Evolutionary conservation across 2,329 filamentous ascomycete species (phyloP), one percentile per base, ranked within the genome.

Genomic region (Chaetomium olivaceum): DNA sequence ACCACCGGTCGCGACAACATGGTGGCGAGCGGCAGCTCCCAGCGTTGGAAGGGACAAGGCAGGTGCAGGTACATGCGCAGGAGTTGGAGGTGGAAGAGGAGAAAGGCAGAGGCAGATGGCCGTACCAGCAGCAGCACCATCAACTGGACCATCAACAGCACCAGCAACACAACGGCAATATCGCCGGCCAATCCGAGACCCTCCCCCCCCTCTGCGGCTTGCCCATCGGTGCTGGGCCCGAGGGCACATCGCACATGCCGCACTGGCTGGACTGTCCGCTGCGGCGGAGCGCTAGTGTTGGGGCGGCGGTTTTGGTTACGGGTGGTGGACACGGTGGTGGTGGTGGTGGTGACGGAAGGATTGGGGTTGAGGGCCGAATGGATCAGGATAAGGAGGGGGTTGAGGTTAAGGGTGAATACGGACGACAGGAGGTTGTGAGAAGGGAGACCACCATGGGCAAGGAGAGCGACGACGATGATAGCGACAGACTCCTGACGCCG

Each of bases 221-320:
- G 1, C 80, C 80, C 23, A 70, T 81, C 21, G 79, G 79, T 27
- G 79, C 79, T 23, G 80, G 80, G 0, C 79, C 80, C 8, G 80
- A 81, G 69, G 77, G 76, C 19, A 68, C 73, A 14, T 68, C 71
- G 0, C 77, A 79, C 68, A 71, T 76, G 65, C 73, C 75, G 1
- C 33, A 65, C 1, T 79, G 77, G 67, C 63, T 70, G 33, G 48
- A 70, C 1, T 79, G 77, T 46, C 46, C 52, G 23, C 60, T 72
- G 25, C 64, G 63, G 3, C 61, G 63, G 27, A 51, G 29, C 16
- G n/a, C 2, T 23, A 57, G 58, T 14, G 54, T 23, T 16, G 33
- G 33, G 27, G 48, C 25, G 21, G 6, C 27, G 33, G 33, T 8
- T 7, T 11, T 33, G 58, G 5, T 39, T 4, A 21, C 29, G 31